Base-by-base conservation (phyloP, 495 filamentous ascomycete genomes). In the Talaromyces liani region DNA sequence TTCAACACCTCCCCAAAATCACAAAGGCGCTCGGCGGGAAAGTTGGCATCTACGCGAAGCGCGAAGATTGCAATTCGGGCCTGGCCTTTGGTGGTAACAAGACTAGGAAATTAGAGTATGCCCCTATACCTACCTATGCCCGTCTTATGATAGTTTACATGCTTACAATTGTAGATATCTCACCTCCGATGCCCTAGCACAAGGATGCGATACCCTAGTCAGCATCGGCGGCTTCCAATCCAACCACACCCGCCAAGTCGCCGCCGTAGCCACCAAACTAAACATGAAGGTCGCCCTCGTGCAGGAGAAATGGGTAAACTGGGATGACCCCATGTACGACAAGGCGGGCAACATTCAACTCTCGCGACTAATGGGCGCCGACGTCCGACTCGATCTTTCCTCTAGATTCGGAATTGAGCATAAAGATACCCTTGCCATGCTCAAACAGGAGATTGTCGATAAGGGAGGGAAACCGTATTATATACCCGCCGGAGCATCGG, bases 1-100 rank as follows among this genome's bases (percentile, higher is more conserved):
- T 87, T 69, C 83, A 87, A 59, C 68, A 75, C 45, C 79, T 88
- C 54, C 81, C 82, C 68, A 79, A 82, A 65, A 86, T 87, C 69
- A 82, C 79, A 39, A 67, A 76, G 54, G 82, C 81, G 51, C 79
- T 88, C 25, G 79, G 79, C 63, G 74, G 75, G 10, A 71, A 79
- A 61, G 83, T 84, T 31, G 71, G 72, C 36, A 79, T 87, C 68
- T 87, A 83, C 66, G 84, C 85, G 65, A 87, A 88, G 66, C 79
- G 85, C 61, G 85, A 89, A 62, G 86, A 88, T 71, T 75, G 79
- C 59, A 88, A 85, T 75, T 85, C 81, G 9, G 80, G 78, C 1
- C 79, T 87, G 14, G 86, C 85, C 6, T 87, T 74, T 66, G 87
- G 87, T 9, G 86, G 84, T 51, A 88, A 88, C 74, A 88, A 88